Percentiles rank a stretch among this genome's conserved stretches.
These are phyloP conservation scores for Pichia terricola DNA, from an alignment of 1,139 yeast species.

Conservation along the genomic window DNA sequence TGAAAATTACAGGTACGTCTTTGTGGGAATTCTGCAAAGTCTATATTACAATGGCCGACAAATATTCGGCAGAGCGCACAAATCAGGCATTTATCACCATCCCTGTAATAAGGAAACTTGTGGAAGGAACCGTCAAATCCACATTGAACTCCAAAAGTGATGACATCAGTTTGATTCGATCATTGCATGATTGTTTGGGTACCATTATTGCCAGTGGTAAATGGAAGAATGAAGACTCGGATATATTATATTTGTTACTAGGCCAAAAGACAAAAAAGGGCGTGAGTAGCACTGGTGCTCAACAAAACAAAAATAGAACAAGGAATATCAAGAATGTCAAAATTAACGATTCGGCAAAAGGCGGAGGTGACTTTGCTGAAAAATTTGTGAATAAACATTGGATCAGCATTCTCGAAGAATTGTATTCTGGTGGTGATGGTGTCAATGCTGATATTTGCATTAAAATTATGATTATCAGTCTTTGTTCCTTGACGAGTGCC, in stretches of 20 bases:
- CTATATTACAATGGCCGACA: conserved; percentile 31
- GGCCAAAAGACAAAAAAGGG: conserved; percentile 20
- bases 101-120: conserved; percentile 38
- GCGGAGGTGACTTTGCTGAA: conserved; percentile 35
- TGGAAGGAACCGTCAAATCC: conserved; percentile 45
- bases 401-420: conserved; percentile 48
- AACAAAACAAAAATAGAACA: conserved; percentile 1
- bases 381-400: conserved; percentile 44
- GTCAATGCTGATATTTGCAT: conserved; percentile 36
- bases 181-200: conserved; percentile 38
- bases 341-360: neutral
- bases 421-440: conserved; percentile 49
- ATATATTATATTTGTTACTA: conserved; percentile 34
- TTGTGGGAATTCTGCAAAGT: conserved; percentile 54
- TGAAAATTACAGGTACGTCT: conserved; percentile 48
- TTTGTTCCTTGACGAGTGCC: conserved; percentile 40
- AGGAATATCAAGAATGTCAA: conserved; percentile 5
- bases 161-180: conserved; percentile 35
- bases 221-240: conserved; percentile 36
- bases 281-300: conserved; percentile 4
- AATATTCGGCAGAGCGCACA: conserved; percentile 14
- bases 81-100: conserved; percentile 32
- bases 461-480: conserved; percentile 42
- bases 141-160: conserved; percentile 43
- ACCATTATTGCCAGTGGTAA: conserved; percentile 35